These are phyloP conservation scores for Botryosphaeria dothidea DNA, from an alignment of 2,329 filamentous ascomycete genomes.

Conservation along the genomic window DNA sequence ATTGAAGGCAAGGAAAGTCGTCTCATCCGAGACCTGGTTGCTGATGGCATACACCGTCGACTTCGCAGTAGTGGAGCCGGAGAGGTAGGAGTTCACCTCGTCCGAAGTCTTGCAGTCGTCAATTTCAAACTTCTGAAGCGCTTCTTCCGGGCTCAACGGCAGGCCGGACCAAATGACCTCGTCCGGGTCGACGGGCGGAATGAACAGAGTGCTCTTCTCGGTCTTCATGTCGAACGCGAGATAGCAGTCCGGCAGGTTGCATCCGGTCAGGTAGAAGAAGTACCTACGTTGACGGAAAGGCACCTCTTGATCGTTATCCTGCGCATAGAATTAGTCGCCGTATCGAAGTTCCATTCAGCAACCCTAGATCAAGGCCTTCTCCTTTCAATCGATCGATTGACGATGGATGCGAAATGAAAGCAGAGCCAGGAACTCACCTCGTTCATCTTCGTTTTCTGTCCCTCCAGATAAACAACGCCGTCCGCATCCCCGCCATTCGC, in stretches of 20 bases:
- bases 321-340: neutral
- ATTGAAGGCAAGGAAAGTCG: slow-evolving; percentile 71
- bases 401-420: too few species aligned
- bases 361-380: neutral
- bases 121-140: slow-evolving; percentile 63
- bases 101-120: slow-evolving; percentile 73
- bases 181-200: slow-evolving; percentile 85
- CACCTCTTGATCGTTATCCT: slow-evolving; percentile 79
- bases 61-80: slow-evolving; percentile 49
- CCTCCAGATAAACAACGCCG: slow-evolving; percentile 86
- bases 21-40: slow-evolving; percentile 70
- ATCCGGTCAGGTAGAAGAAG: slow-evolving; percentile 95
- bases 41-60: slow-evolving; percentile 72
- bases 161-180: slow-evolving; percentile 92
- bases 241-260: slow-evolving; percentile 75
- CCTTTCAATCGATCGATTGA: too few species aligned
- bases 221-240: slow-evolving; percentile 77
- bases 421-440: slow-evolving; percentile 52
- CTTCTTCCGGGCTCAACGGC: slow-evolving; percentile 75
- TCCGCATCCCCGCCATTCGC: slow-evolving; percentile 61
- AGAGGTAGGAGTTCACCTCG: slow-evolving; percentile 74
- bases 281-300: slow-evolving; percentile 78
- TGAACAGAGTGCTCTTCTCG: slow-evolving; percentile 79
- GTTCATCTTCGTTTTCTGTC: slow-evolving; percentile 74
- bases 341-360: neutral